Conservation (phyloP, 805 yeast genomes). For the Candida sakaeoensis region DNA sequence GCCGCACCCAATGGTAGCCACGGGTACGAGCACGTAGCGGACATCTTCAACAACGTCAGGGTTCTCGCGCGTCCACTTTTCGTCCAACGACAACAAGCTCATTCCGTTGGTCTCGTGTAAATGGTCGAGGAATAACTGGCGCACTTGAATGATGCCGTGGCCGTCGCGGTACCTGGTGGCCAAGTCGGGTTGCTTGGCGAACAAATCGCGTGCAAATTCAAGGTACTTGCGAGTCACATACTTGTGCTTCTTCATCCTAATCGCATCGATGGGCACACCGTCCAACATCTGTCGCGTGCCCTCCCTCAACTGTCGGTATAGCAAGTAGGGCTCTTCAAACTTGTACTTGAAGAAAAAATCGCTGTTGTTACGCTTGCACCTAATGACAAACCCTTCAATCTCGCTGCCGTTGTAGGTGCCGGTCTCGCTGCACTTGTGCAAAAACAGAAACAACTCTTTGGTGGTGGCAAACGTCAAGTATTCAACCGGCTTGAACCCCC, state of each 20-base stretch:
- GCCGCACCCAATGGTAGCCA: conserved; percentile 93
- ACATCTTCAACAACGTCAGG: conserved; percentile 49
- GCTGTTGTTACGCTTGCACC: conserved; percentile 44
- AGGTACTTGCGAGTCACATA: conserved; percentile 64
- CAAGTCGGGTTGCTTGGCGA: conserved; percentile 47
- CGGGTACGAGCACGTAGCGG: conserved; percentile 72
- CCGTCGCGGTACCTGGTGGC: conserved; percentile 47
- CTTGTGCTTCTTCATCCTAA: conserved; percentile 48
- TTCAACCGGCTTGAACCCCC: conserved; percentile 68
- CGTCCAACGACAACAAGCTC: conserved; percentile 51
- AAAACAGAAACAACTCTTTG: conserved; percentile 42
- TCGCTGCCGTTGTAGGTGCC: conserved; percentile 73
- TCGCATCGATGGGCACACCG: conserved; percentile 20
- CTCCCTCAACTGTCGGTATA: conserved; percentile 90
- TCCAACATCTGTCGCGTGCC: conserved; percentile 62
- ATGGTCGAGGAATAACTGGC: conserved; percentile 59
- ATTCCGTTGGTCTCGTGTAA: conserved; percentile 47
- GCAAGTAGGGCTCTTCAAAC: conserved; percentile 90
- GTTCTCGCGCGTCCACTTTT: conserved; percentile 11
- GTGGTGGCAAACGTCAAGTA: conserved; percentile 39
- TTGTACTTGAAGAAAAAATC: conserved; percentile 88
- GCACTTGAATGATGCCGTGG: conserved; percentile 68
- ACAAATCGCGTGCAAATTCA: conserved; percentile 56
- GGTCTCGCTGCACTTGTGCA: conserved; percentile 54
- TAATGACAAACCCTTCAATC: conserved; percentile 89